Percentiles rank a stretch among this genome's conserved stretches.
phyloP scores from a whole-genome alignment of 164 flowering plant species.

The Houttuynia cordata region DNA sequence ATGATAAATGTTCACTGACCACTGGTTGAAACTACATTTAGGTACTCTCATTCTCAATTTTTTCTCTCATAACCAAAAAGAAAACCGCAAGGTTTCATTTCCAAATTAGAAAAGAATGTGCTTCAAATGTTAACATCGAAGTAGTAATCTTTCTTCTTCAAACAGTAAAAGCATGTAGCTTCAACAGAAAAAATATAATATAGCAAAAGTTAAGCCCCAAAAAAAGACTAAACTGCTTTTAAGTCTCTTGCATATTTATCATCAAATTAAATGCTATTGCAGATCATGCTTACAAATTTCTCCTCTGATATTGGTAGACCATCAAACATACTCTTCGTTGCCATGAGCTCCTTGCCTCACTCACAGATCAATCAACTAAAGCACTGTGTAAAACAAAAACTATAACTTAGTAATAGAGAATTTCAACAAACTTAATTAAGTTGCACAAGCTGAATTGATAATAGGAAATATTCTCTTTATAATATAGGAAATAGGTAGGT shows the following conservation, averaged over 20 bases:
- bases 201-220: not conserved
- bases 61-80: no score
- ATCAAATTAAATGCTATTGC: not conserved
- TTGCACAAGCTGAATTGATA: no score
- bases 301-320: conserved; percentile 7
- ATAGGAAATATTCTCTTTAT: no score
- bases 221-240: not conserved
- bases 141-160: no score
- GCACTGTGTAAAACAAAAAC: not conserved
- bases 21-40: no score
- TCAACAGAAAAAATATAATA: not conserved
- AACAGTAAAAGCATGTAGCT: no score
- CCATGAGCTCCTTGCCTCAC: conserved; percentile 5
- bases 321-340: conserved; percentile 3
- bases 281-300: conserved; percentile 1
- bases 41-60: no score
- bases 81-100: no score
- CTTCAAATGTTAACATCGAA: no score
- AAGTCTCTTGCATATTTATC: not conserved
- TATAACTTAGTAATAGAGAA: not conserved
- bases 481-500: no score
- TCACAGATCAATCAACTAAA: not conserved
- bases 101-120: no score
- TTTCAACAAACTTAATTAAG: not conserved
- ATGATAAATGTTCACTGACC: no score